phyloP scores from a whole-genome alignment of 371 early-diverging fungal genomes.

The Mortierella sp. region DNA sequence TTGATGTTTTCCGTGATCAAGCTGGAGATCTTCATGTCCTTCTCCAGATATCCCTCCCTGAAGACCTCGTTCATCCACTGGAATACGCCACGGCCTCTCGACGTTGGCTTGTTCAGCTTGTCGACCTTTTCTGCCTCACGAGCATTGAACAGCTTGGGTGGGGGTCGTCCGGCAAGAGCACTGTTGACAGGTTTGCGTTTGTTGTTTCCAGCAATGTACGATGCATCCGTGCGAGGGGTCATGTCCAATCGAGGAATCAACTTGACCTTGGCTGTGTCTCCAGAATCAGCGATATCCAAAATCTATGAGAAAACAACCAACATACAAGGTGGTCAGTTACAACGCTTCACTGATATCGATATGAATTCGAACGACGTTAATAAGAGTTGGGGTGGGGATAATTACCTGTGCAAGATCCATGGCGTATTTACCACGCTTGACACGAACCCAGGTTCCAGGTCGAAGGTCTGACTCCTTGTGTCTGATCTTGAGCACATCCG shows the following conservation, averaged over 20 bases:
- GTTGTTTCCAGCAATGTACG: constrained; percentile 61
- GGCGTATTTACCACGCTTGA: constrained; percentile 95
- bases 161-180: constrained; percentile 61
- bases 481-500: constrained; percentile 89
- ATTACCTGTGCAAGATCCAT: constrained; percentile 95
- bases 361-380: background rate
- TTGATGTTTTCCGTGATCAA: constrained; percentile 83
- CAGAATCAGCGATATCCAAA: constrained; percentile 82
- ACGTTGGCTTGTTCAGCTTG: constrained; percentile 60
- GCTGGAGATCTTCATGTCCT: constrained; percentile 84
- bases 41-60: constrained; percentile 92
- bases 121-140: constrained; percentile 69
- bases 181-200: constrained; percentile 65
- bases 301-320: constrained; percentile 57
- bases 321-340: background rate
- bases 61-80: constrained; percentile 86
- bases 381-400: background rate
- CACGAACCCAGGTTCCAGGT: constrained; percentile 91
- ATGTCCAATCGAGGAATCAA: constrained; percentile 92
- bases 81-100: constrained; percentile 74
- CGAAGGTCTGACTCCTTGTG: constrained; percentile 78
- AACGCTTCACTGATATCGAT: background rate
- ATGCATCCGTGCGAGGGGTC: constrained; percentile 52
- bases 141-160: constrained; percentile 84
- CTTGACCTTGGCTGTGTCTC: constrained; percentile 85